Evolutionary conservation across 2,329 filamentous ascomycete species (phyloP), one percentile per base, ranked within the genome.

Genomic region (Aschersonia sp.): DNA sequence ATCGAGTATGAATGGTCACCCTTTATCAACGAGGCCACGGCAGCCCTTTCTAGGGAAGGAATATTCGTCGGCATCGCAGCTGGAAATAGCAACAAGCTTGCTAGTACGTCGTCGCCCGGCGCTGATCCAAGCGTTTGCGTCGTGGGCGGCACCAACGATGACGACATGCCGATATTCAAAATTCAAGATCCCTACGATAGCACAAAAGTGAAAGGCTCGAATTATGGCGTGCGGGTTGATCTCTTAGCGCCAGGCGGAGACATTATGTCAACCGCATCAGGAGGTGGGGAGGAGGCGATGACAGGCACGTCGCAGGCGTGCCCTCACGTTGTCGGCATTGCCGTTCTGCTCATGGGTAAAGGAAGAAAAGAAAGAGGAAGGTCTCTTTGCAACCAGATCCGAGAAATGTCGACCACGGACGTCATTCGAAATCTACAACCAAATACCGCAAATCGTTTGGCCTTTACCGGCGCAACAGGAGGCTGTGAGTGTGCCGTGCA

Each of bases 1-100:
- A 67, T 77, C 9, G 72, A 72, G 32, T 72, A 71, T 9, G 35
- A 38, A 7, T 38, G 12, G 7, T 38, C 35, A 12, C 35, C 35
- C 35, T 12, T 38, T 7, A 12, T 38, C 35, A 12, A 38, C 35
- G 12, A 7, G 35, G 35, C 7, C 35, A 12, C 12, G 35, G 35
- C 35, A 7, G 12, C 35, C 7, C 35, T 38, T 7, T 38, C 35
- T 7, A 12, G 12, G 35, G 12, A 2, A 12, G 35, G 35, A 7
- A 38, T 38, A 7, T 38, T 38, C 12, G 12, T 38, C 6, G 35
- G 35, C 35, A 12, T 12, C 7, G 35, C 35, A 38, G 35, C 35
- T 7, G 35, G 35, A 7, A 38, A 38, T 38, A 12, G 12, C 35
- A 38, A 38, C 35, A 12, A 38, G 2, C 2, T 2, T 7, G 35